phyloP scores from a whole-genome alignment of 2,329 filamentous ascomycete species.

The Mollisiaceae sp. region DNA sequence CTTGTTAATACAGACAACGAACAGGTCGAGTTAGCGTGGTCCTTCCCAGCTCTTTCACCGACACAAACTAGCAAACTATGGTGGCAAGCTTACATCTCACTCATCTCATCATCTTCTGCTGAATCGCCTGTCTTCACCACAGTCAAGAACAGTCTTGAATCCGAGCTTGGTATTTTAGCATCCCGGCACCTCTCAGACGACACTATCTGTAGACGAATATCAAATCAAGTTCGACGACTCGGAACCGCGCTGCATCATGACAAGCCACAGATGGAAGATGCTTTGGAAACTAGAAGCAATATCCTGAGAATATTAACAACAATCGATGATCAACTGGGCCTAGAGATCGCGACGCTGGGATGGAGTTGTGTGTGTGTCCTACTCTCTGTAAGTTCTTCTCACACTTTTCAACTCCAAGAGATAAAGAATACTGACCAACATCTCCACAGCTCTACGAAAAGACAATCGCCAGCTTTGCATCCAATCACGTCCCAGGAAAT shows the following conservation, averaged over 20 bases:
- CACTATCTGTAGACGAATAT: constrained; percentile 11
- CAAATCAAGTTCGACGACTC: constrained; percentile 9
- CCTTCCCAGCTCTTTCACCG: constrained; percentile 7
- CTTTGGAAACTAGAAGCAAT: constrained; percentile 17
- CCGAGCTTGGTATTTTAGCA: not conserved
- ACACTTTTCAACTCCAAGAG: not conserved
- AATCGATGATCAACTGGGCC: constrained; percentile 27
- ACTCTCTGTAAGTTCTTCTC: constrained; percentile 17
- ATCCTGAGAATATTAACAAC: constrained; percentile 24
- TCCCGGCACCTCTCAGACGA: not conserved
- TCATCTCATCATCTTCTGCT: constrained; percentile 4
- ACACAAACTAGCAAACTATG: constrained; percentile 20
- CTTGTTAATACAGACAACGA: not conserved
- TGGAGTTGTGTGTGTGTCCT: constrained; percentile 27
- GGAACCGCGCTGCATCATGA: not conserved
- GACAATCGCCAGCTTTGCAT: not conserved
- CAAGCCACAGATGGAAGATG: constrained; percentile 5
- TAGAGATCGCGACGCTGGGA: constrained; percentile 25
- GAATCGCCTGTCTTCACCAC: not conserved
- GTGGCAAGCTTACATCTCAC: constrained; percentile 23
- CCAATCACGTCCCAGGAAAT: not conserved
- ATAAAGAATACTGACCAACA: not conserved
- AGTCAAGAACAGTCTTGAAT: constrained; percentile 6
- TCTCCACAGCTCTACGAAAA: constrained; percentile 14
- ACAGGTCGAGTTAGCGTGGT: constrained; percentile 3